A percentile compares a stretch with the other conserved stretches of the same genome.
These are phyloP conservation scores for Gypsophila paniculata DNA, from an alignment of 179 eudicot genomes.

Conservation along the genomic window DNA sequence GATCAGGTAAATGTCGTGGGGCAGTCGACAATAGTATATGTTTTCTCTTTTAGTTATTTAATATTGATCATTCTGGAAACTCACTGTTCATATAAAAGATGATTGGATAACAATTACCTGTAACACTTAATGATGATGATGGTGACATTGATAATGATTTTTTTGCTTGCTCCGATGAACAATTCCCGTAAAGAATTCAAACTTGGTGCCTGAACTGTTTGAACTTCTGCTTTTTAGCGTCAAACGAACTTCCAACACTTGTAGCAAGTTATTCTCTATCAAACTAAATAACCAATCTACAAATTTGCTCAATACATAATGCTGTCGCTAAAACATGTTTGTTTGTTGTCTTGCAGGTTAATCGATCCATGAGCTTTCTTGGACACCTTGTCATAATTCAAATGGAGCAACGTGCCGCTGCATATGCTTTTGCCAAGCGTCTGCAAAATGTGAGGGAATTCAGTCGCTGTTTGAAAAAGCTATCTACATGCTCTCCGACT, in stretches of 20 bases:
- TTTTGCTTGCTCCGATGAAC: no score
- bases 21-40: neutral
- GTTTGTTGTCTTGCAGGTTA: conserved; percentile 44
- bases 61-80: neutral
- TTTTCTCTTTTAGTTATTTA: conserved; percentile 1
- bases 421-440: conserved; percentile 44
- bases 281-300: neutral
- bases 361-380: conserved; percentile 62
- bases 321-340: neutral
- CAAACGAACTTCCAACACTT: neutral
- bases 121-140: no score
- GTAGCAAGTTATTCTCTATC: neutral
- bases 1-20: conserved; percentile 54
- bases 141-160: no score
- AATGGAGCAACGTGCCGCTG: conserved; percentile 80
- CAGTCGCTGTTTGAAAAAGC: conserved; percentile 35
- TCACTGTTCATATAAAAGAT: no score
- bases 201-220: no score
- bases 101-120: no score
- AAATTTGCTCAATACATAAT: neutral
- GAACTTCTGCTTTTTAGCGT: no score
- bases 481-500: conserved; percentile 29
- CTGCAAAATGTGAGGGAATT: conserved; percentile 41
- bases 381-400: conserved; percentile 77
- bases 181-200: no score